Base-by-base conservation (phyloP, 352 stramenopile genomes). In the Phytophthora pluvialis region DNA sequence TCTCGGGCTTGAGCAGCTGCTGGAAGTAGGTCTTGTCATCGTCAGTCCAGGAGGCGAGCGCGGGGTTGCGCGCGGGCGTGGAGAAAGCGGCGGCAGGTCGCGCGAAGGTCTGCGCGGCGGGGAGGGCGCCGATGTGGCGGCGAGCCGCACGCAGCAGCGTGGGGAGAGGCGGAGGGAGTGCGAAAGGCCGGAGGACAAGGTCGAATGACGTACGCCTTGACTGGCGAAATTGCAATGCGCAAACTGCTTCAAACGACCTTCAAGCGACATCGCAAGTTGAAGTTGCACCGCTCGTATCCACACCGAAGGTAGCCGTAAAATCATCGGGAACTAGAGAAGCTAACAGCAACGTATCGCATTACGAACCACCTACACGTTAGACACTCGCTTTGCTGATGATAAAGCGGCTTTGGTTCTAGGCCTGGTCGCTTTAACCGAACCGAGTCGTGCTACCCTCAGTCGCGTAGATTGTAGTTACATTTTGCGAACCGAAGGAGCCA, bases 1-100 rank as follows among this genome's bases (percentile, higher is more conserved):
- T 73, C 66, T 86, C 75, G 26, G 82, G 73, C 21, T 75, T 76
- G 32, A 93, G 75, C 10, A 95, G 66, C 16, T 77, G 53, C 36
- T 83, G 73, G 67, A 95, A 93, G 64, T 82, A 87, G 28, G 50
- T 43, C 55, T 91, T 78, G 66, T 95, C 84, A 11, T 77, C 61
- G 5, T 85, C 80, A 11, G 60, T 84, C 80, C 86, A 91, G n/a
- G 66, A 77, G 13, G 78, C 77, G 45, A 81, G 83, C 12, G 65
- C 45, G 7, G 77, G 42, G 52, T 84, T 82, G 16, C 78, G 85
- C 13, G 69, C 42, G 7, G 81, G 68, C 0, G 62, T 52, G 3
- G 63, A 72, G 43, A 86, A 73, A 12, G 38, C 3, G 31, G 13
- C 11, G 42, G 18, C 15, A 12, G 45, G 0, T 18, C 26, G 26